These are phyloP conservation scores for Odonthalia washingtoniensis DNA, from an alignment of 31 red algal species.

Conservation along the genomic window DNA sequence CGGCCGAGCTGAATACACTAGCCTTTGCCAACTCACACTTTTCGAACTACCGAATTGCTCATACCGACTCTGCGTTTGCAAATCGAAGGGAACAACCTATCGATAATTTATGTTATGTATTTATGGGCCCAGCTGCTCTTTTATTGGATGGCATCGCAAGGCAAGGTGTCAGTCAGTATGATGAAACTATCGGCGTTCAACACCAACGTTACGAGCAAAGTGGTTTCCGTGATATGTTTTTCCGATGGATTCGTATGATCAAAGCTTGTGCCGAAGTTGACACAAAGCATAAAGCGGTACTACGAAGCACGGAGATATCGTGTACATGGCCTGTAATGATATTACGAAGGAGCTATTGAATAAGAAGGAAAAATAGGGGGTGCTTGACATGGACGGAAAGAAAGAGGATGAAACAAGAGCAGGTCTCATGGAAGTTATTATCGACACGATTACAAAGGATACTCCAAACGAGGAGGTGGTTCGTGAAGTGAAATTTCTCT, in stretches of 20 bases:
- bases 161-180: no score
- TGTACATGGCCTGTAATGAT: background rate
- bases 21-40: no score
- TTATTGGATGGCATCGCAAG: no score
- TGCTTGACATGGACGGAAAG: background rate
- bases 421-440: background rate
- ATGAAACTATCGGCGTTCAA: no score
- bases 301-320: background rate
- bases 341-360: background rate
- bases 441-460: background rate
- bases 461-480: background rate
- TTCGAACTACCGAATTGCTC: no score
- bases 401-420: background rate
- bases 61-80: no score
- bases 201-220: no score
- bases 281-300: background rate
- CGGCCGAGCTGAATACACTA: no score
- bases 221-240: background rate
- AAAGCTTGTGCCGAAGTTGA: background rate
- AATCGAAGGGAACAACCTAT: no score
- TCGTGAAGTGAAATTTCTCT: background rate
- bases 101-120: no score
- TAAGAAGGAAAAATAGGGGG: background rate
- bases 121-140: no score
- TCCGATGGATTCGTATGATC: background rate